Evolutionary conservation across 331 rosid genomes (phyloP).

Genomic region (Spiraea crenata): DNA sequence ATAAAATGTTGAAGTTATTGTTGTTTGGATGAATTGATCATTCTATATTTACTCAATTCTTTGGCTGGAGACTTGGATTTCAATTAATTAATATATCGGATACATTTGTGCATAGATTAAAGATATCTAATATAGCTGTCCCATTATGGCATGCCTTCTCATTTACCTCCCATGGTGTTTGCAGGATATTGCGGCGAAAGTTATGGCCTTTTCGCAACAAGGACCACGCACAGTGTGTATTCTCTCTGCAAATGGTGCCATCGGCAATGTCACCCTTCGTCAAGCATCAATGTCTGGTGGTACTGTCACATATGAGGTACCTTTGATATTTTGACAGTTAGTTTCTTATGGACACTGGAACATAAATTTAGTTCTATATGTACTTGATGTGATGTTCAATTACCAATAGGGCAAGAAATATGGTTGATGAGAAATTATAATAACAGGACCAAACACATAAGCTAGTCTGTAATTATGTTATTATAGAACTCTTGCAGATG

Average conservation of each 20-base stretch:
- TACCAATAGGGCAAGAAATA: background rate
- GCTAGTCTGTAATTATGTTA: background rate
- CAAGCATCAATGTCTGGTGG: slow-evolving; percentile 49
- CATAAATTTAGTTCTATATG: background rate
- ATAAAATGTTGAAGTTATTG: background rate
- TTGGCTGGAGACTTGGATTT: slow-evolving; percentile 1
- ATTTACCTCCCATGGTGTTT: slow-evolving; percentile 25
- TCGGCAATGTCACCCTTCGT: slow-evolving; percentile 57
- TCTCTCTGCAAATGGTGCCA: slow-evolving; percentile 75
- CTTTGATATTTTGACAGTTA: slow-evolving; percentile 15
- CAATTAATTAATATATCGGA: background rate
- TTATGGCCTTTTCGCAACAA: slow-evolving; percentile 55
- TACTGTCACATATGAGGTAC: slow-evolving; percentile 62
- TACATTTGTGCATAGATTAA: background rate
- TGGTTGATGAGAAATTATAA: background rate
- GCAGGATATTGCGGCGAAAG: slow-evolving; percentile 69
- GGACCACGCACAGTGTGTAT: slow-evolving; percentile 64
- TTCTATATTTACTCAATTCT: background rate
- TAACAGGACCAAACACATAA: background rate
- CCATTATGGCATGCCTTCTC: slow-evolving; percentile 10
- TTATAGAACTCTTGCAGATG: background rate
- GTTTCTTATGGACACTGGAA: background rate
- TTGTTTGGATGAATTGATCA: background rate
- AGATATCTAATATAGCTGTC: background rate
- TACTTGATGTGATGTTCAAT: background rate